Evolutionary conservation across 208 protist genomes (phyloP).

Genomic region (Polymyxa betae): DNA sequence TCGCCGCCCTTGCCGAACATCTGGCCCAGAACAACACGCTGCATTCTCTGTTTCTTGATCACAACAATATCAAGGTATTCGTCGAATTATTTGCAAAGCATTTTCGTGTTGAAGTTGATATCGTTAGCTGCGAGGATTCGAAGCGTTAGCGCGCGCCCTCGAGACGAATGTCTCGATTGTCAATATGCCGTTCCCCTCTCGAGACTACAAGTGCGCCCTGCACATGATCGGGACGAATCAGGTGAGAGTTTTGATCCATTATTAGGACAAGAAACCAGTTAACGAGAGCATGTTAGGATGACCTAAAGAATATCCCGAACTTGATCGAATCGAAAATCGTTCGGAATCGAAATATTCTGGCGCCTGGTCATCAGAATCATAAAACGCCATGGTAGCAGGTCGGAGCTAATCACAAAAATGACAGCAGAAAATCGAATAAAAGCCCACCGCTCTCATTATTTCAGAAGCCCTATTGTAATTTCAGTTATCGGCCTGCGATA

Average conservation of each 20-base stretch:
- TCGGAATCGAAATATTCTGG: neutral
- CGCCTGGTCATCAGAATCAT: neutral
- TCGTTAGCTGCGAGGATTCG: neutral
- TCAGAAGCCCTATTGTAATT: too few relatives aligned
- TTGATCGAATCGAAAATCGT: neutral
- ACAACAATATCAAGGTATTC: conserved; percentile 22
- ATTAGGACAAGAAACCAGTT: neutral
- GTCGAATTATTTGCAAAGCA: too few relatives aligned
- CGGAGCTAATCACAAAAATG: too few relatives aligned
- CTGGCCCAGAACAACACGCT: neutral
- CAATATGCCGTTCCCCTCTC: neutral
- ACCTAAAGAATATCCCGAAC: neutral
- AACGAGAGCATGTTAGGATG: neutral
- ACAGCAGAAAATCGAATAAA: too few relatives aligned
- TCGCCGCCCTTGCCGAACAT: neutral
- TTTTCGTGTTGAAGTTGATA: too few relatives aligned
- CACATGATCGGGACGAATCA: neutral
- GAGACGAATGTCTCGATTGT: neutral
- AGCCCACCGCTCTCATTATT: too few relatives aligned
- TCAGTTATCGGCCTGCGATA: too few relatives aligned
- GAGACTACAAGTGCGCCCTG: conserved; percentile 43
- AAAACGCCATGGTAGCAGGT: too few relatives aligned
- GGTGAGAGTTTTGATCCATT: neutral
- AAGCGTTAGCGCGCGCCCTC: neutral
- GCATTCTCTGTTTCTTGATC: neutral